Evolutionary conservation across 768 basidiomycete species (phyloP).

Genomic region (Podaxis sp.): DNA sequence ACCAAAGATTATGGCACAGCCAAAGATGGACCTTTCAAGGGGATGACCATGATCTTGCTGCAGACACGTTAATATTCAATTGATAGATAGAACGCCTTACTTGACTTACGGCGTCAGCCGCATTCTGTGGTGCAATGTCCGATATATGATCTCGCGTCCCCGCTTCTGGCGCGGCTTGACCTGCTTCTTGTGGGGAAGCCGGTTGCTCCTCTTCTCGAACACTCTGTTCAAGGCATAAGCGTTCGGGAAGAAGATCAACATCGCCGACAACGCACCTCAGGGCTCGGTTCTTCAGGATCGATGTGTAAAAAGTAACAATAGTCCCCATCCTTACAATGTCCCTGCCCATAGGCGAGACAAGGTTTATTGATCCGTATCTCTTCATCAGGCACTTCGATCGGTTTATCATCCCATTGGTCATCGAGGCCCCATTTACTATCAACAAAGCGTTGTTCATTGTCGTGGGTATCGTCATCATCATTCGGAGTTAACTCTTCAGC

Average conservation of each 20-base stretch:
- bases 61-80: background rate
- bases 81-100: background rate
- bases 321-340: slow-evolving; percentile 26
- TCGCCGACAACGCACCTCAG: background rate
- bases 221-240: background rate
- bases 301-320: slow-evolving; percentile 26
- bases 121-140: background rate
- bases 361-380: slow-evolving; percentile 19
- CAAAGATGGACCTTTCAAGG: slow-evolving; percentile 18
- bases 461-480: slow-evolving; percentile 2
- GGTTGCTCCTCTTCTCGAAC: background rate
- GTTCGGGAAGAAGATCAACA: background rate
- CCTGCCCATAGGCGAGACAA: slow-evolving; percentile 32
- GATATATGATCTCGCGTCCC: slow-evolving; percentile 2
- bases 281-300: slow-evolving; percentile 13
- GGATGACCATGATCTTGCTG: slow-evolving; percentile 8
- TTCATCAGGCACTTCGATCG: slow-evolving; percentile 15
- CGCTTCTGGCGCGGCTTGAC: background rate
- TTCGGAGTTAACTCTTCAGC: background rate
- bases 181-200: background rate
- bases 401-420: slow-evolving; percentile 11
- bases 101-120: background rate
- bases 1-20: slow-evolving; percentile 27
- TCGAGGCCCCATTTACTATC: slow-evolving; percentile 5
- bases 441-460: background rate